Base-by-base conservation (phyloP, 768 basidiomycete species). In the Kwoniella europaea region DNA sequence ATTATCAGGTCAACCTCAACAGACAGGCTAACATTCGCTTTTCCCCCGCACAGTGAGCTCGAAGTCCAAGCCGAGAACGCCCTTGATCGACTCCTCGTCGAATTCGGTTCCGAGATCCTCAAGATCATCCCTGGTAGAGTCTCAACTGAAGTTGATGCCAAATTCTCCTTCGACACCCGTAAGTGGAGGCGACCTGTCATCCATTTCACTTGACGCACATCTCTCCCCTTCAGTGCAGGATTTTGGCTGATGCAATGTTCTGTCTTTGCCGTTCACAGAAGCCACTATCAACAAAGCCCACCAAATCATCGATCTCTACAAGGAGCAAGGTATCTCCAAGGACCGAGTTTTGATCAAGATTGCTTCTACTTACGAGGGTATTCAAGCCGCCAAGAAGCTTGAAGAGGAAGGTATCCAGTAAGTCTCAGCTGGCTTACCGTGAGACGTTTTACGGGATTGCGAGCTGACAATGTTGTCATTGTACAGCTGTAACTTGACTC, bases 301-400 rank as follows among this genome's bases (percentile, higher is more conserved):
- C 74, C 84, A 87, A 73, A 89, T 98, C 82, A 98, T 99, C 78
- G 90, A 90, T 46, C 90, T 98, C 71, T 99, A 99, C 87, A 88
- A 94, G 44, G 92, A 92, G n/a, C 83, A 94, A 74, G 97, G 97
- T 74, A 90, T 99, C 86, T 86, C 89, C 83, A 93, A 92, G 86
- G 94, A 98, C 54, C 93, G 97, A 73, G 87, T 99, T 73, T 87
- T 99, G 77, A 98, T 99, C 90, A 99, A 99, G 79, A 98, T 99
- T 82, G 97, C 96, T 41, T 96, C 97, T 52, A 95, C 95, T 59
- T 99, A 93, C 92, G 97, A 98, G 86, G 97, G 97, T 85, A 99
- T 99, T 86, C 96, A 99, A 85, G 97, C 97, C 70, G 97, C 97
- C 46, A 90, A 94, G 73, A 91, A 95, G 85, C 91, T 99, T 75